A percentile compares a stretch with the other conserved stretches of the same genome.
phyloP scores from a whole-genome alignment of 2,329 filamentous ascomycete genomes.

The Corniculantispora saksenae region DNA sequence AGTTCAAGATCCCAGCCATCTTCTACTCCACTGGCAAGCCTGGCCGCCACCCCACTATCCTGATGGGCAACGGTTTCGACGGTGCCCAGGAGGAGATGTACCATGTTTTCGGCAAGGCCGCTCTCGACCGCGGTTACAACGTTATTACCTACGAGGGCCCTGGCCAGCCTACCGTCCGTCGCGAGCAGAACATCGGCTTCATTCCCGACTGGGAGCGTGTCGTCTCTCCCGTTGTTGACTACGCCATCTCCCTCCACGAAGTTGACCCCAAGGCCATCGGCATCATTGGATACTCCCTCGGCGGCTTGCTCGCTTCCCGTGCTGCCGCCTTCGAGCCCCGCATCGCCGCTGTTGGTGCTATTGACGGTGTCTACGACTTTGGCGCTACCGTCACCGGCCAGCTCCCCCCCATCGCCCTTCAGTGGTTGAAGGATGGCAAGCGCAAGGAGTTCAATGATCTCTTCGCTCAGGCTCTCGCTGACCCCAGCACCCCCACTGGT shows the following conservation, averaged over 20 bases:
- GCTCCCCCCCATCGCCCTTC: conserved; percentile 15
- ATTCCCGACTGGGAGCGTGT: conserved; percentile 46
- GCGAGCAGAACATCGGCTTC: conserved; percentile 45
- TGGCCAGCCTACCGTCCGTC: conserved; percentile 43
- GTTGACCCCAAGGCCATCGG: conserved; percentile 36
- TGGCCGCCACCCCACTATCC: conserved; percentile 36
- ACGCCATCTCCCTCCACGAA: conserved; percentile 28
- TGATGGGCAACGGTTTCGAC: conserved; percentile 46
- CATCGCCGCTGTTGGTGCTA: conserved; percentile 39
- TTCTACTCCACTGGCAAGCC: conserved; percentile 31
- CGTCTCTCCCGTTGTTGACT: conserved; percentile 43
- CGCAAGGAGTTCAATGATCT: conserved; percentile 25
- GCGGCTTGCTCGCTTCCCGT: conserved; percentile 41
- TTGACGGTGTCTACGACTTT: conserved; percentile 42
- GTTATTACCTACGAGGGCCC: conserved; percentile 48
- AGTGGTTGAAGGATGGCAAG: conserved; percentile 23
- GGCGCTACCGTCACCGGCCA: conserved; percentile 18
- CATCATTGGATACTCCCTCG: conserved; percentile 43
- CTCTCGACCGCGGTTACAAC: conserved; percentile 43
- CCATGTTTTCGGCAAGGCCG: conserved; percentile 36
- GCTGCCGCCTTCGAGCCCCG: conserved; percentile 48
- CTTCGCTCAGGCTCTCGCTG: conserved; percentile 10
- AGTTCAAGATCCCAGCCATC: conserved; percentile 39
- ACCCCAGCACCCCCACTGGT: conserved; percentile 17
- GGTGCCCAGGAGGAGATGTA: conserved; percentile 45